These are phyloP conservation scores for Acer negundo DNA, from an alignment of 345 rosid genomes.

Conservation along the genomic window DNA sequence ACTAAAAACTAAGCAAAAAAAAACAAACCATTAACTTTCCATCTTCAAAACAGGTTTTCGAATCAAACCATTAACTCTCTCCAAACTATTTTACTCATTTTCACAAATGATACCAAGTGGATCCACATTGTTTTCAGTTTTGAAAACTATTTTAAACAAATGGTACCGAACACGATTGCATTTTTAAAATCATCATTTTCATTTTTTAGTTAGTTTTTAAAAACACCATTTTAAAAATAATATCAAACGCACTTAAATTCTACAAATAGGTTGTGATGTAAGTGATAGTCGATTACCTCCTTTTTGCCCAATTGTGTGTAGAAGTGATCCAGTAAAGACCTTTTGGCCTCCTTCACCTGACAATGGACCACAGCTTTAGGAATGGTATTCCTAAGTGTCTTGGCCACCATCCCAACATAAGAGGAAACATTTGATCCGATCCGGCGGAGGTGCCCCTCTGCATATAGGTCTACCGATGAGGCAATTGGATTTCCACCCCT, in stretches of 20 bases:
- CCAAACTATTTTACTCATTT: no score
- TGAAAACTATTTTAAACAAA: no score
- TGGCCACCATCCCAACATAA: conserved; percentile 60
- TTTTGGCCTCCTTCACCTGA: conserved; percentile 65
- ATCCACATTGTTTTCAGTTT: no score
- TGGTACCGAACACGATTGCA: neutral
- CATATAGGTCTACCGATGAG: conserved; percentile 36
- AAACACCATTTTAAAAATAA: neutral
- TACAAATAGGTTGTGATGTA: neutral
- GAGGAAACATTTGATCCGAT: conserved; percentile 61
- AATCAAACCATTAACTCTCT: no score
- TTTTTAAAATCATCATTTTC: no score
- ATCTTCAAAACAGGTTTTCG: no score
- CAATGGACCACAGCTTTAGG: conserved; percentile 74
- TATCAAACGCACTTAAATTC: neutral
- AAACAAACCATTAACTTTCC: no score
- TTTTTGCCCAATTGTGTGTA: conserved; percentile 51
- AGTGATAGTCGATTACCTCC: conserved; percentile 37
- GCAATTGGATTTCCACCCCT: conserved; percentile 46
- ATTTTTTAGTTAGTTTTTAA: no score
- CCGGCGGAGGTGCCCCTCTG: conserved; percentile 56
- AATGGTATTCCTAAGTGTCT: conserved; percentile 49
- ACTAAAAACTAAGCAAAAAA: no score
- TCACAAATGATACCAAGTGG: no score
- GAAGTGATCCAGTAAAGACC: conserved; percentile 50